Evolutionary conservation across 805 yeast species (phyloP), one percentile per base, ranked within the genome.

Genomic region (Wickerhamomyces silvicola): DNA sequence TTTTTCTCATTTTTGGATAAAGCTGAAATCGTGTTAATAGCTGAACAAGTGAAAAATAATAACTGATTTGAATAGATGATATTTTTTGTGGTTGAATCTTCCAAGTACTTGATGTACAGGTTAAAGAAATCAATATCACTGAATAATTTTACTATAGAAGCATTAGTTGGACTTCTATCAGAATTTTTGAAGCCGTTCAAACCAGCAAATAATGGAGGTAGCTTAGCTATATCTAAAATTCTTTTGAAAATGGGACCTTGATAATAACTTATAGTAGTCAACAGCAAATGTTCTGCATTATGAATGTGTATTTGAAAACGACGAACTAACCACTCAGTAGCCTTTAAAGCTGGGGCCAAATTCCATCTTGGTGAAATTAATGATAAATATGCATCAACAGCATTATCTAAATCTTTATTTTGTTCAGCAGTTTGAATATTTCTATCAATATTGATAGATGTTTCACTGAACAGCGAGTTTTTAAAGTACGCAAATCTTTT

Each of bases 261-360:
- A 58, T 79, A 85, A 59, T 81, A 85, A n/a, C 96, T 94, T 44
- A 92, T 65, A 2, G 82, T 70, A 3, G 88, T 68, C 35, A 90
- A 57, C 27, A 92, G 52, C 20, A 92, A 52, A 33, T 66, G 54
- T 55, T 90, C 97, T 1, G 87, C 62, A 49, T 83, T 86, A 48
- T 81, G 79, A 30, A 83, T 66, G 53, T 92, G 88, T 43, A 86
- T 75, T 51, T 86, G 79, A 63, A 78, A 92, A 46, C 97, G 72
- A 62, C 98, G 80, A 13, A 92, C 80, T 16, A 88, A 74, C 98
- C 98, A 92, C 63, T 92, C 98, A 10, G 86, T 66, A 5, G 96
- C 90, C 46, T 79, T 78, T 30, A 85, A 50, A 3, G 96, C 71
- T 16, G 94, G 84, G 15, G 77, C 70, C 32, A 87, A 60, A 41